phyloP scores from a whole-genome alignment of 2,329 filamentous ascomycete genomes.

The Fusarium tuaranense region DNA sequence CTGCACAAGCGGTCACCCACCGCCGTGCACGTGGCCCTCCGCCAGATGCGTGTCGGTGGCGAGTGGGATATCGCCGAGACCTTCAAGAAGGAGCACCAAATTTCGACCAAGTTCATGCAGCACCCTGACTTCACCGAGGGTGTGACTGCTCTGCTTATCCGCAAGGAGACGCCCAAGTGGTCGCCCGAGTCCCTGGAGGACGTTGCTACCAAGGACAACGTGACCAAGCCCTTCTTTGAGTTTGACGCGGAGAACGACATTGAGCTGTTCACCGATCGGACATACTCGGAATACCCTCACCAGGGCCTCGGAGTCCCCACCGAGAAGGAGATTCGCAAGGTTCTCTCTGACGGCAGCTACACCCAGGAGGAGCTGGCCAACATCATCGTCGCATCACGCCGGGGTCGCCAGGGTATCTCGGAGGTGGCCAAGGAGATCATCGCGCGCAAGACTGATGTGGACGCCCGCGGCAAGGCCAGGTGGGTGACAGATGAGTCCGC shows the following conservation, averaged over 20 bases:
- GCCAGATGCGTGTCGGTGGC: conserved; percentile 81
- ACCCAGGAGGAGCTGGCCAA: conserved; percentile 70
- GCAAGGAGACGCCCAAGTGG: conserved; percentile 80
- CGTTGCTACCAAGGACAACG: conserved; percentile 64
- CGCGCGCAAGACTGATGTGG: conserved; percentile 67
- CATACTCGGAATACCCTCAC: conserved; percentile 82
- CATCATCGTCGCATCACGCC: conserved; percentile 69
- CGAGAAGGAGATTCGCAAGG: conserved; percentile 69
- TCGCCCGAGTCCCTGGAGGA: conserved; percentile 78
- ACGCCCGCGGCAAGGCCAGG: conserved; percentile 56
- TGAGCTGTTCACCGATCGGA: conserved; percentile 68
- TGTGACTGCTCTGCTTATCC: conserved; percentile 83
- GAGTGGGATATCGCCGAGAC: conserved; percentile 86
- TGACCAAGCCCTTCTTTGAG: conserved; percentile 77
- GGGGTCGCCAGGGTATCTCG: conserved; percentile 75
- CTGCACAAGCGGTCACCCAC: conserved; percentile 86
- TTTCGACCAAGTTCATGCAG: conserved; percentile 89
- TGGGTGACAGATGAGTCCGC: conserved; percentile 51
- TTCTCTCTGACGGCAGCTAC: conserved; percentile 55
- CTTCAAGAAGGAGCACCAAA: conserved; percentile 86
- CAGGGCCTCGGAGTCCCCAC: conserved; percentile 76
- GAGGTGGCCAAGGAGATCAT: conserved; percentile 78
- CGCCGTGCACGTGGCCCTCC: conserved; percentile 84
- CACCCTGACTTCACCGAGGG: conserved; percentile 93
- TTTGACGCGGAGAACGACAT: conserved; percentile 61